phyloP scores from a whole-genome alignment of 108 stramenopile species.

The Discostella pseudostelligera region DNA sequence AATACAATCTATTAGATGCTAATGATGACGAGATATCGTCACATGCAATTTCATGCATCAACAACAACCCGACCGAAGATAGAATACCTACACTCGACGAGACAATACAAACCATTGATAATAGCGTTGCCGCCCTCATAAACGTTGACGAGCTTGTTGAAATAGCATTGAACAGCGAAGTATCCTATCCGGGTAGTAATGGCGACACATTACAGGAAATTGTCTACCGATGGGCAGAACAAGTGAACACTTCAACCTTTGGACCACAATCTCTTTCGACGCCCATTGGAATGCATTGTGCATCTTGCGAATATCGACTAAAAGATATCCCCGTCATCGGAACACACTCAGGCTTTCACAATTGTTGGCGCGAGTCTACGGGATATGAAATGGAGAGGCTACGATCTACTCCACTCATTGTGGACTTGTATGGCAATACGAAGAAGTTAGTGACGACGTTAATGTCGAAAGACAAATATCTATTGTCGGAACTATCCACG shows the following conservation, averaged over 20 bases:
- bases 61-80: neutral
- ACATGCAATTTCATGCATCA: no score
- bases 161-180: constrained; percentile 20
- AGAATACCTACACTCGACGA: constrained; percentile 22
- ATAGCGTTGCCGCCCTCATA: constrained; percentile 33
- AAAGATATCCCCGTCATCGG: constrained; percentile 10
- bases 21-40: no score
- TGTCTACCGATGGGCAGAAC: constrained; percentile 31
- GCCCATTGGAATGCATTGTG: constrained; percentile 50
- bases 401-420: constrained; percentile 9
- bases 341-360: constrained; percentile 42
- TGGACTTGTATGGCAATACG: constrained; percentile 32
- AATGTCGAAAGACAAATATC: constrained; percentile 29
- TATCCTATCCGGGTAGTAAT: constrained; percentile 46
- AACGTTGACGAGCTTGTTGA: constrained; percentile 54
- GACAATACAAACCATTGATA: constrained; percentile 31
- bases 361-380: constrained; percentile 46
- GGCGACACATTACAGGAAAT: constrained; percentile 28
- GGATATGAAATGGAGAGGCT: constrained; percentile 22
- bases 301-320: constrained; percentile 47
- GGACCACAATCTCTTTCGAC: constrained; percentile 7
- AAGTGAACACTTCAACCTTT: constrained; percentile 24
- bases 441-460: constrained; percentile 12
- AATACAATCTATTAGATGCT: no score
- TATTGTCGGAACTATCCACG: constrained; percentile 31